A percentile compares a stretch with the other conserved stretches of the same genome.
These are phyloP conservation scores for Aspergillaceae sp. DNA, from an alignment of 2,329 filamentous ascomycete genomes.

Conservation along the genomic window DNA sequence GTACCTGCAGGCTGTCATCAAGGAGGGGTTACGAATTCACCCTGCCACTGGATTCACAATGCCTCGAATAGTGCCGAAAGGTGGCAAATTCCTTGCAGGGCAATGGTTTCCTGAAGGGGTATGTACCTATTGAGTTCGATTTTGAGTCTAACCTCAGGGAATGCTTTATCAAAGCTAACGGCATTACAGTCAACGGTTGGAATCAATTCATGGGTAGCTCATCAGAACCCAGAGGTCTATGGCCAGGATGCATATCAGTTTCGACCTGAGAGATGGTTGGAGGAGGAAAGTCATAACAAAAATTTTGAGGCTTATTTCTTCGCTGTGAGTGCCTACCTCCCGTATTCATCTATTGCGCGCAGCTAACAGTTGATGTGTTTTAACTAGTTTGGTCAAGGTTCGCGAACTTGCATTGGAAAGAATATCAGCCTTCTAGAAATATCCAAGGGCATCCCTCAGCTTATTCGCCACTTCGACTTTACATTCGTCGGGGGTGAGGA, in stretches of 20 bases:
- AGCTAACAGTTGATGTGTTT: neutral
- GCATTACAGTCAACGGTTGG: neutral
- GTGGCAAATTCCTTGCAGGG: conserved; percentile 14
- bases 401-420: conserved; percentile 45
- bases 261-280: conserved; percentile 7
- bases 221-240: conserved; percentile 11
- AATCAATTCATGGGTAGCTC: conserved; percentile 4
- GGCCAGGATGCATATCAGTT: conserved; percentile 12
- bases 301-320: neutral
- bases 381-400: conserved; percentile 31
- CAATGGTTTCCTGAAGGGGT: conserved; percentile 18
- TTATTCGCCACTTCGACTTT: conserved; percentile 42
- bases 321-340: neutral
- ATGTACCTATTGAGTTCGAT: neutral
- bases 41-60: conserved; percentile 7
- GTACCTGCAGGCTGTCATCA: conserved; percentile 23
- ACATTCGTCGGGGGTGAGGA: neutral
- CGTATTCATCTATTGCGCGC: neutral
- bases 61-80: conserved; percentile 9
- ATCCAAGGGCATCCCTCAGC: conserved; percentile 23
- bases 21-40: conserved; percentile 17
- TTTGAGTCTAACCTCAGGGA: too few relatives aligned
- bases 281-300: neutral
- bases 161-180: too few relatives aligned
- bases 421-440: conserved; percentile 23